Base-by-base conservation (phyloP, 2,329 filamentous ascomycete species). In the Zymoseptoria ardabiliae region DNA sequence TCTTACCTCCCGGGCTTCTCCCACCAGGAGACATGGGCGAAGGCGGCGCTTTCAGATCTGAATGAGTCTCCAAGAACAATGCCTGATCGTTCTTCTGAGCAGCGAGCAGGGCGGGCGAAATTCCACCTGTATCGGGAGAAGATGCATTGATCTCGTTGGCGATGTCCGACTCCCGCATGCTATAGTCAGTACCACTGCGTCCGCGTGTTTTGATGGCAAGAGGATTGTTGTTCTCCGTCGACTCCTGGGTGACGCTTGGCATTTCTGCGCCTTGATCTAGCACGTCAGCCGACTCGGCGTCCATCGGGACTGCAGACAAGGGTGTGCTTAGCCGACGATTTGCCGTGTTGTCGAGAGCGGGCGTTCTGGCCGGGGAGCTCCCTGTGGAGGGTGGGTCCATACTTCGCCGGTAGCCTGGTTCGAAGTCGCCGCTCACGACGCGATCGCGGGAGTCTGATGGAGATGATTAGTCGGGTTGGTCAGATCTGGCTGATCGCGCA, bases 361-460 rank as follows among this genome's bases (percentile, higher is more conserved):
- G 83, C 30, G 78, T 81, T 53, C 81, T 80, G n/a, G 83, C 84
- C 30, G 85, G 84, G 59, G 83, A 86, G 59, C 84, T 84, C 50
- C 78, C 79, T 19, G 79, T 77, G 61, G 78, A 82, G 3, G 85
- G 84, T 41, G 83, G 79, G 58, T 81, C 82, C 56, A 86, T 69
- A 66, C 83, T 81, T 52, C 82, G 79, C 56, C 82, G 78, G 69
- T 83, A 82, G 10, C 81, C 82, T 30, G 78, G 76, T 30, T 79
- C 78, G 61, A 84, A 79, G 35, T 57, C 59, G 17, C 60, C 53
- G n/a, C 61, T 58, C 35, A 50, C 52, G 10, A 21, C 53, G 48
- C 76, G 77, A 41, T 67, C 67, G 3, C 74, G 72, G 4, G 73
- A 72, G 22, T 73, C 35, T 45, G 17, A n/a, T 2, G 17, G 11